Conservation (phyloP, 2,329 filamentous ascomycete species). For the Beauveria pseudobassiana region DNA sequence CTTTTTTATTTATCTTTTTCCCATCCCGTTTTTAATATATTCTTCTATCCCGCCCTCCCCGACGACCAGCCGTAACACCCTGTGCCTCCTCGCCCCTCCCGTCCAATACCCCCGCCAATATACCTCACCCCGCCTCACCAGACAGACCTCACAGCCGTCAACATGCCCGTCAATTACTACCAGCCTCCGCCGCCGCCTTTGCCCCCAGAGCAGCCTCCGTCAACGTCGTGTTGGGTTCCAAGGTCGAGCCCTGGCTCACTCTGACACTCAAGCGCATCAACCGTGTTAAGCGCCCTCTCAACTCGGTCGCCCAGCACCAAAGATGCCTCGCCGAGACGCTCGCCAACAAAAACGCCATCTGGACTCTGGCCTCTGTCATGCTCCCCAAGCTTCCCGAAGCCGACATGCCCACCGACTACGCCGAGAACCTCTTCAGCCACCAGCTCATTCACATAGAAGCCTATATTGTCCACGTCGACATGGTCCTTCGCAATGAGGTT, state of each 20-base stretch:
- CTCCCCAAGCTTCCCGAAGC: slow-evolving; percentile 81
- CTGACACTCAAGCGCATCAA: slow-evolving; percentile 96
- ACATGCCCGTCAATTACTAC: slow-evolving; percentile 91
- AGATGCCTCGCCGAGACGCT: slow-evolving; percentile 92
- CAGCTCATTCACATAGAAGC: slow-evolving; percentile 90
- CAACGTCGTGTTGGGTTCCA: slow-evolving; percentile 87
- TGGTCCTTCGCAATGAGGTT: slow-evolving; percentile 95
- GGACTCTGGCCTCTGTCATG: slow-evolving; percentile 90
- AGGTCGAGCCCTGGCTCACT: slow-evolving; percentile 94
- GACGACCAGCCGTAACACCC: slow-evolving; percentile 12
- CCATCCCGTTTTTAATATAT: slow-evolving; percentile 16
- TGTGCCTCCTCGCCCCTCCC: slow-evolving; percentile 13
- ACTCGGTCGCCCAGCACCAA: slow-evolving; percentile 93
- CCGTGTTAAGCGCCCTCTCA: slow-evolving; percentile 90
- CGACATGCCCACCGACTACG: slow-evolving; percentile 73
- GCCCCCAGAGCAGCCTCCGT: slow-evolving; percentile 83
- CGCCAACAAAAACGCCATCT: slow-evolving; percentile 83
- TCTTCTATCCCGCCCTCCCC: slow-evolving; percentile 10
- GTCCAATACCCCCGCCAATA: slow-evolving; percentile 18
- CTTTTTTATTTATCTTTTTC: slow-evolving; percentile 32
- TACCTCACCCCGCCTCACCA: slow-evolving; percentile 11
- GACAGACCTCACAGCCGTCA: slow-evolving; percentile 21
- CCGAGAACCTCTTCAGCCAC: slow-evolving; percentile 87
- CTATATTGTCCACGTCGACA: slow-evolving; percentile 98
- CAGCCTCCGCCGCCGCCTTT: slow-evolving; percentile 93